These are phyloP conservation scores for Beauveria sp. DNA, from an alignment of 2,329 filamentous ascomycete genomes.

Conservation along the genomic window DNA sequence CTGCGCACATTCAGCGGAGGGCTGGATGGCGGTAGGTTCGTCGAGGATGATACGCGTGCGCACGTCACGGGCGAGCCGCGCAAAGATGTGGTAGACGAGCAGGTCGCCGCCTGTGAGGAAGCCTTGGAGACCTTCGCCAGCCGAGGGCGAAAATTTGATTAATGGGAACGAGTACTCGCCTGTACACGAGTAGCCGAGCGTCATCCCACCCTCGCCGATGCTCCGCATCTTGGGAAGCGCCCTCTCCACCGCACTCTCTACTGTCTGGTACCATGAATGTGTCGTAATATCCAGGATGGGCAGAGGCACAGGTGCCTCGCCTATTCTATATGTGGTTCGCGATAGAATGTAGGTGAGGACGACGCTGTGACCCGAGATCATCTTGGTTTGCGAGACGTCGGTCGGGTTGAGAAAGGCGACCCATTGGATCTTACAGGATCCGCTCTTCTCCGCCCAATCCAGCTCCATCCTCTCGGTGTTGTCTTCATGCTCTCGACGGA, in stretches of 20 bases:
- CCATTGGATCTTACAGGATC: background rate
- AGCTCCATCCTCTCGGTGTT: background rate
- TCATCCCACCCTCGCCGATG: background rate
- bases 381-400: background rate
- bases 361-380: background rate
- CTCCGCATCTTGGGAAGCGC: background rate
- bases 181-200: background rate
- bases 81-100: too few species aligned
- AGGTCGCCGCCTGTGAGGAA: background rate
- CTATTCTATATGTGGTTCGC: background rate
- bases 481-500: background rate
- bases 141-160: background rate
- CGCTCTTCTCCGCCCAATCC: background rate
- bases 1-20: too few species aligned
- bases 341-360: background rate
- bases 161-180: background rate
- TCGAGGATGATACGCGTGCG: too few species aligned
- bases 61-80: too few species aligned
- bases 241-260: background rate
- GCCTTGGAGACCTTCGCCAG: background rate
- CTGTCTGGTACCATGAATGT: background rate
- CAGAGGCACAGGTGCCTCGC: background rate
- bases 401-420: background rate
- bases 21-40: too few species aligned
- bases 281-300: background rate